phyloP scores from a whole-genome alignment of 441 rosid genomes.

The Gossypium gossypioides region DNA sequence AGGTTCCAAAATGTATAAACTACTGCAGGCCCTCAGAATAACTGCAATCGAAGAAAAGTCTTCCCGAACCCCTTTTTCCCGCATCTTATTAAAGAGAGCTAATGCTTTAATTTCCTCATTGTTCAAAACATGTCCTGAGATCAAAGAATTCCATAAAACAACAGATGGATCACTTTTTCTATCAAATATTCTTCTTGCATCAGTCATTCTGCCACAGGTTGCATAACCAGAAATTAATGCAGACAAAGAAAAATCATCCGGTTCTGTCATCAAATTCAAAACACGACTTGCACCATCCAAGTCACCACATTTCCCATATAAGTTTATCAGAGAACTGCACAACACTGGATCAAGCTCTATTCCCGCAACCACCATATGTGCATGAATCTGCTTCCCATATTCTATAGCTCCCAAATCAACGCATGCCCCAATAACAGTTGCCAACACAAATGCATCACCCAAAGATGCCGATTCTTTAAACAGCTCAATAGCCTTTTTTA shows the following conservation, averaged over 20 bases:
- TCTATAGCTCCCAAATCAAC: conserved; percentile 43
- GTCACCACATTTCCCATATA: conserved; percentile 68
- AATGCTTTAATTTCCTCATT: conserved; percentile 46
- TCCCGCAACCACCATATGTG: conserved; percentile 34
- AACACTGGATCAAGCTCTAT: conserved; percentile 40
- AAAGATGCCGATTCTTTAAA: conserved; percentile 35
- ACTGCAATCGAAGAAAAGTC: conserved; percentile 46
- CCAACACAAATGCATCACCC: conserved; percentile 41
- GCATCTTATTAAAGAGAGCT: conserved; percentile 48
- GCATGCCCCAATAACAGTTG: conserved; percentile 55
- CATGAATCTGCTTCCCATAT: conserved; percentile 65
- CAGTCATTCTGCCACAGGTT: conserved; percentile 42
- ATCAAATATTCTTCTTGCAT: conserved; percentile 46
- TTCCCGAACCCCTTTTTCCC: conserved; percentile 24
- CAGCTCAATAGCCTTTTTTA: conserved; percentile 43
- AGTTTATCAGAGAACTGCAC: conserved; percentile 53
- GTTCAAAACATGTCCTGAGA: conserved; percentile 57
- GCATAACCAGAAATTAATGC: conserved; percentile 71
- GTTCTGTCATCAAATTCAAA: conserved; percentile 36
- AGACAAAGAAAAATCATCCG: conserved; percentile 65
- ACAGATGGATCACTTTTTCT: conserved; percentile 28
- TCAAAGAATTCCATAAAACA: conserved; percentile 69
- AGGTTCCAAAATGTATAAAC: conserved; percentile 21
- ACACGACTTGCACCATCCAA: conserved; percentile 39
- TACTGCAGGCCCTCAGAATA: conserved; percentile 45